A percentile compares a stretch with the other conserved stretches of the same genome.
Evolutionary conservation across 805 yeast genomes (phyloP).

Genomic region (Ogataea paraovalis): DNA sequence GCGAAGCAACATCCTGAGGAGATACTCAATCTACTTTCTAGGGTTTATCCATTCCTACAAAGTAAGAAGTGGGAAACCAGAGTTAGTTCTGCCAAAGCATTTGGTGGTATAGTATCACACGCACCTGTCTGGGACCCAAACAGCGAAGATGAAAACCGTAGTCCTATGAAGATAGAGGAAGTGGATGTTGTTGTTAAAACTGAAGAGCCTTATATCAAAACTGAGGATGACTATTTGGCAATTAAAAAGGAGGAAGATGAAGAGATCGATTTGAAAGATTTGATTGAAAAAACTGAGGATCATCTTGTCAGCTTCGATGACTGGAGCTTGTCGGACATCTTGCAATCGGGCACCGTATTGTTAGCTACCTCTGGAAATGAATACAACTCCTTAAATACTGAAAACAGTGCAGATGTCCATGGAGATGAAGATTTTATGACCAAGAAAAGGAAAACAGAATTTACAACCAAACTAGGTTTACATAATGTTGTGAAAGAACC

Average conservation of each 20-base stretch:
- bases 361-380: slow-evolving; percentile 60
- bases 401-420: too few species aligned
- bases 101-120: slow-evolving; percentile 86
- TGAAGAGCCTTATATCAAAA: slow-evolving; percentile 13
- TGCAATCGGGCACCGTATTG: slow-evolving; percentile 50
- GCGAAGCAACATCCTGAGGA: slow-evolving; percentile 96
- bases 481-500: slow-evolving; percentile 17
- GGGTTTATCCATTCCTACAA: slow-evolving; percentile 86
- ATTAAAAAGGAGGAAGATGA: slow-evolving; percentile 27
- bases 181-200: slow-evolving; percentile 17
- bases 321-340: slow-evolving; percentile 46
- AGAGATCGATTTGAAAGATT: slow-evolving; percentile 28
- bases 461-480: slow-evolving; percentile 29
- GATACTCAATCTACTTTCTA: slow-evolving; percentile 69
- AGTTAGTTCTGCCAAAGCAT: slow-evolving; percentile 88
- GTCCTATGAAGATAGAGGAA: slow-evolving; percentile 8
- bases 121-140: slow-evolving; percentile 86
- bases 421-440: slow-evolving; percentile 5
- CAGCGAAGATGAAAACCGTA: slow-evolving; percentile 20
- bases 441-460: slow-evolving; percentile 27
- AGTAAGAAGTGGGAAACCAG: slow-evolving; percentile 94
- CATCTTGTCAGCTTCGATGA: slow-evolving; percentile 44
- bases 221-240: slow-evolving; percentile 12
- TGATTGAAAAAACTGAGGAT: slow-evolving; percentile 43
- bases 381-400: slow-evolving; percentile 19